Base-by-base conservation (phyloP, 2,329 filamentous ascomycete genomes). In the Xylariales sp. region DNA sequence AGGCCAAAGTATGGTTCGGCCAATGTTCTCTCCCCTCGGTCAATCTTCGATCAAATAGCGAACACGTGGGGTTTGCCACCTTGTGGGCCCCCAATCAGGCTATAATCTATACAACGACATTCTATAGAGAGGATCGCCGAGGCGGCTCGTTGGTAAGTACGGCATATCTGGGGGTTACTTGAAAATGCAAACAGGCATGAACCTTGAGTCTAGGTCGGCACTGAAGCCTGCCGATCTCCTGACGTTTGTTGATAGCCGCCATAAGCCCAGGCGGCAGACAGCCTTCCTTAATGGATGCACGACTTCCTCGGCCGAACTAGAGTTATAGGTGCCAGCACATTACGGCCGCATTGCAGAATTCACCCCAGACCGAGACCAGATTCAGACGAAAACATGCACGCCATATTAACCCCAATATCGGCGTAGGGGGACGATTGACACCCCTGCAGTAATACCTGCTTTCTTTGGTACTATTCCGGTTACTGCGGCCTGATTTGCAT, bases 281-380 rank as follows among this genome's bases (percentile, higher is more conserved):
- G 7, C n/a, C 7, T 8, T 27, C 8, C 24, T 8, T n/a, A n/a
- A 27, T 27, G 24, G 8, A 27, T 27, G 24, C 7, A 8, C 8
- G 7, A 27, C 8, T 8, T 38, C n/a, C n/a, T 27, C 35, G 35
- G 35, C 35, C 35, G 35, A 38, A 38, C n/a, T n/a, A n/a, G n/a
- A n/a, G n/a, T n/a, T n/a, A n/a, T n/a, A n/a, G n/a, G n/a, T n/a
- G n/a, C n/a, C n/a, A n/a, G n/a, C n/a, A n/a, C n/a, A n/a, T n/a
- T n/a, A n/a, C n/a, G n/a, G n/a, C n/a, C n/a, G n/a, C n/a, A n/a
- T n/a, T n/a, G n/a, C n/a, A n/a, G n/a, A n/a, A n/a, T n/a, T n/a
- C n/a, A n/a, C n/a, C n/a, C n/a, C n/a, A n/a, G n/a, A n/a, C n/a
- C n/a, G n/a, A n/a, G n/a, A n/a, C n/a, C n/a, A n/a, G n/a, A n/a